phyloP scores from a whole-genome alignment of 805 yeast species.

The Starmerella ratchasimensis region DNA sequence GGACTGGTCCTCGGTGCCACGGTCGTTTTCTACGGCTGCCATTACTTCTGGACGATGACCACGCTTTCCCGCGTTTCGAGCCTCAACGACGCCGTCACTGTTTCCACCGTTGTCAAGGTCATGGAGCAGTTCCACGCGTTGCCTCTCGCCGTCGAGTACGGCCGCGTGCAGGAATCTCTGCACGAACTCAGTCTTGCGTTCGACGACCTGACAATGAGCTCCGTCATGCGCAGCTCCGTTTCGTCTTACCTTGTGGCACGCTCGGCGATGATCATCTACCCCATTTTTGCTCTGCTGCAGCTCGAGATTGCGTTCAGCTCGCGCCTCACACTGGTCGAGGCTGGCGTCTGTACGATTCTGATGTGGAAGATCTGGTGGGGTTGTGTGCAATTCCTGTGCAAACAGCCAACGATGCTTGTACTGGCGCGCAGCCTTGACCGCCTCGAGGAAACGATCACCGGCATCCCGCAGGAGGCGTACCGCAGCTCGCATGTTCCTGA shows the following conservation, averaged over 20 bases:
- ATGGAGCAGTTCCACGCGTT: constrained; percentile 6
- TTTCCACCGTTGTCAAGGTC: constrained; percentile 29
- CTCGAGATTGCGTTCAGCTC: background rate
- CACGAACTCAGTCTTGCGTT: background rate
- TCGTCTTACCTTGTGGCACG: background rate
- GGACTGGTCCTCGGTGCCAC: constrained; percentile 41
- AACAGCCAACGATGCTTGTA: constrained; percentile 50
- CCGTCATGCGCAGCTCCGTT: background rate
- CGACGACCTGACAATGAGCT: constrained; percentile 1
- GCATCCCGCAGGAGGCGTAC: constrained; percentile 3
- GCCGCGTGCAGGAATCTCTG: background rate
- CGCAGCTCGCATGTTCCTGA: background rate
- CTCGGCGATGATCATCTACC: background rate
- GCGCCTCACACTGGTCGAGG: background rate
- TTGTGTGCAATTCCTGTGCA: background rate
- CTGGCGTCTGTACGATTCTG: constrained; percentile 1
- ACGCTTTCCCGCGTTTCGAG: background rate
- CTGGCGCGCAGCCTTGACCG: constrained; percentile 49
- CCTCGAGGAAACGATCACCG: background rate
- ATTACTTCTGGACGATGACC: background rate
- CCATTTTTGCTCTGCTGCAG: background rate
- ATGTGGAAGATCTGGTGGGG: background rate
- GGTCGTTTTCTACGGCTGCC: background rate
- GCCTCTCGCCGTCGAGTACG: constrained; percentile 2
- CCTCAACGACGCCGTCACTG: background rate